These are phyloP conservation scores for Cadophora sp. DNA, from an alignment of 2,329 filamentous ascomycete species.

Conservation along the genomic window DNA sequence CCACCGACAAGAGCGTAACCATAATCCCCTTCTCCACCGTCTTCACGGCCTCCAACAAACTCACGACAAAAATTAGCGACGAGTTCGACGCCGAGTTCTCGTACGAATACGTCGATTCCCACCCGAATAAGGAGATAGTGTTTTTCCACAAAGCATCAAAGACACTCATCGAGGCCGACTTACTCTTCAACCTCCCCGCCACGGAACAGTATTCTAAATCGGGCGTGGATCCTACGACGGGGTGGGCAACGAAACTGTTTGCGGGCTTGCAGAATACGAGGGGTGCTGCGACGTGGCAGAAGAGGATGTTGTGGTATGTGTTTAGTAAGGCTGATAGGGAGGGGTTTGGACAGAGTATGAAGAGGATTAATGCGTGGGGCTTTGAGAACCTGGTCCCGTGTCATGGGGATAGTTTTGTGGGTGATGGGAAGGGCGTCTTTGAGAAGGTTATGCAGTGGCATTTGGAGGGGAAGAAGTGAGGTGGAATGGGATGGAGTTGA, in stretches of 20 bases:
- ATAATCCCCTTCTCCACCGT: slow-evolving; percentile 65
- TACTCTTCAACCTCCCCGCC: slow-evolving; percentile 90
- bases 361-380: slow-evolving; percentile 78
- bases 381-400: slow-evolving; percentile 88
- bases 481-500: too few species aligned
- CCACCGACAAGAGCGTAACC: slow-evolving; percentile 56
- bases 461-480: slow-evolving; percentile 55
- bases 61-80: slow-evolving; percentile 62
- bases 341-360: slow-evolving; percentile 74
- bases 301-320: slow-evolving; percentile 83
- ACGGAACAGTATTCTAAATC: slow-evolving; percentile 80
- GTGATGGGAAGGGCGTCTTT: slow-evolving; percentile 75
- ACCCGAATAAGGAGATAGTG: slow-evolving; percentile 87
- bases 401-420: slow-evolving; percentile 89
- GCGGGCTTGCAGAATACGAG: slow-evolving; percentile 63
- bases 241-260: slow-evolving; percentile 65
- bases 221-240: slow-evolving; percentile 59
- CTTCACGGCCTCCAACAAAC: slow-evolving; percentile 64
- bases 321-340: slow-evolving; percentile 64
- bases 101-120: slow-evolving; percentile 79
- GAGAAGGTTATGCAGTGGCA: slow-evolving; percentile 85
- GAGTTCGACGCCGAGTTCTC: slow-evolving; percentile 91
- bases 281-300: slow-evolving; percentile 73
- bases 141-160: slow-evolving; percentile 81
- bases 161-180: slow-evolving; percentile 86